Percentiles rank a stretch among this genome's conserved stretches.
These are phyloP conservation scores for Helotiales sp. DNA, from an alignment of 2,329 filamentous ascomycete genomes.

Conservation along the genomic window DNA sequence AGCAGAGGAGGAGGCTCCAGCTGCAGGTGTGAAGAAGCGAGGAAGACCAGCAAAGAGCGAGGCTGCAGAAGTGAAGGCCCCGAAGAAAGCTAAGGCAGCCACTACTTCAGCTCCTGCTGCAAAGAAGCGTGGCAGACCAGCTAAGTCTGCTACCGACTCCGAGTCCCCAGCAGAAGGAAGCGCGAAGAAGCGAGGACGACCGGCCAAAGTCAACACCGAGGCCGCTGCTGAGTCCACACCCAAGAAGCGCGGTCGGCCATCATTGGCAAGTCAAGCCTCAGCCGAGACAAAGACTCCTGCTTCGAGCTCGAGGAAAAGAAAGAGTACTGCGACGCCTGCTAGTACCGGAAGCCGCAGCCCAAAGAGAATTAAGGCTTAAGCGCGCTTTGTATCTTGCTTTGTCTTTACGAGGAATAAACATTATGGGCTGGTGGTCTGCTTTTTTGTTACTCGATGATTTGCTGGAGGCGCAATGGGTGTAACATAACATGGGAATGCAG, in stretches of 20 bases:
- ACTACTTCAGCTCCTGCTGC: neutral
- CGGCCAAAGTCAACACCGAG: neutral
- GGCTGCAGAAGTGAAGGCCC: neutral
- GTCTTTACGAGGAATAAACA: neutral
- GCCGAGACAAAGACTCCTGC: conserved; percentile 9
- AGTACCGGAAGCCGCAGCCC: conserved; percentile 1
- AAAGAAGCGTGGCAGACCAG: conserved; percentile 9
- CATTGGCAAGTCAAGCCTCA: neutral
- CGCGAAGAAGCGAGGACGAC: neutral
- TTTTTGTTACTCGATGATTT: neutral
- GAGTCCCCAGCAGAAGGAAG: too few species aligned
- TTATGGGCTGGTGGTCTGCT: neutral
- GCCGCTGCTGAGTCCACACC: neutral
- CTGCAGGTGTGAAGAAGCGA: conserved; percentile 5
- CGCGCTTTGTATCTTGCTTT: neutral
- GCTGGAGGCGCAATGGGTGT: neutral
- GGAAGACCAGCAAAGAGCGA: conserved; percentile 1
- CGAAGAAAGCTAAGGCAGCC: neutral
- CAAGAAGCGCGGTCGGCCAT: neutral
- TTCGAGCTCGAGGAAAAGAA: conserved; percentile 10
- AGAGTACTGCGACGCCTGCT: conserved; percentile 1
- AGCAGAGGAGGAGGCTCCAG: conserved; percentile 4
- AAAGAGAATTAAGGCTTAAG: conserved; percentile 21
- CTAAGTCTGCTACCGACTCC: neutral
- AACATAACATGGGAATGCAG: neutral